Evolutionary conservation across 139 green algal species (phyloP), one percentile per base, ranked within the genome.

Genomic region (Tetradesmus lagerheimii): DNA sequence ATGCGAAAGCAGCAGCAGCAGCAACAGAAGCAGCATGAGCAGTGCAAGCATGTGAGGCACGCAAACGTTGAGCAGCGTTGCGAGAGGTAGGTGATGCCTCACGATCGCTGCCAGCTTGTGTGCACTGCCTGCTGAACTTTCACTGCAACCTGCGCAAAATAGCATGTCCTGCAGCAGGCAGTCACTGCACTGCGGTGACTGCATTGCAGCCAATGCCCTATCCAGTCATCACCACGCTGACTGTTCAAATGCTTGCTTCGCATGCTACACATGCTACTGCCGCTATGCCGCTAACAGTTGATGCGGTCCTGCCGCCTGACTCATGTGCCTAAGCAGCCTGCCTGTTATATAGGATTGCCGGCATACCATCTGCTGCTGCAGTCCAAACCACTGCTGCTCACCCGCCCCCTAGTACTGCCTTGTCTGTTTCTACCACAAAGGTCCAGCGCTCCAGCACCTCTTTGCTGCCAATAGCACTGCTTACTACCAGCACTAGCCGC

Each of bases 401-500:
- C 87, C 62, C 41, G 25, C 53, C 87, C 2, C 71, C 77, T 27
- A 81, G 2, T 16, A 74, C 74, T 31, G 23, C 82, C 37, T 83
- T 80, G 57, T 87, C 67, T 5, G 97, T 98, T 41, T 99, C 93
- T 41, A 99, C 96, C 93, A 98, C 94, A 93, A 99, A 99, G 0
- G 96, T 98, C 98, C 98, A 99, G 3, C 98, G 93, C 94, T 99
- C 98, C 84, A 99, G 91, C 20, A 98, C 96, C 85, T 98, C 94
- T 15, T 96, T 93, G 25, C 78, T 95, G 25, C 80, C 87, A 16
- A 80, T 50, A 0, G 87, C 93, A 47, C 93, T 94, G 4, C 93
- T 95, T 15, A 99, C 90, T 4, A 99, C 97, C 80, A 99, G 92
- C 31, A 99, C 97, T 80, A 99, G 92, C 90, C 98, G 97, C 92